phyloP scores from a whole-genome alignment of 1,284 basidiomycete species.

The Cystobasidium pallidum region DNA sequence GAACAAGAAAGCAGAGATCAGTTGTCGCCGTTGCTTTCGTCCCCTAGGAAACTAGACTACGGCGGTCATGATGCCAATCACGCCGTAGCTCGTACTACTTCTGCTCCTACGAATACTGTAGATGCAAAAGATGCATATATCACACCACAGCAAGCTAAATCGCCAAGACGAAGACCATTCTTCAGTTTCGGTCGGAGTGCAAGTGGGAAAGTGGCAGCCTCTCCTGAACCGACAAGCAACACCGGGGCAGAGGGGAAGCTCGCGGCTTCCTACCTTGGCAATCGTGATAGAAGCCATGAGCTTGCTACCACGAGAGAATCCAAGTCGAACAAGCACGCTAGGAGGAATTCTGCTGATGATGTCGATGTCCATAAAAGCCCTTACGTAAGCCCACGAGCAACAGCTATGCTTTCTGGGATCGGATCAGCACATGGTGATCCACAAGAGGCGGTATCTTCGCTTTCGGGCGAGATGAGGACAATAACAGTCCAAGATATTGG shows the following conservation, averaged over 20 bases:
- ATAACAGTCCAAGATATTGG: background rate
- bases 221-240: background rate
- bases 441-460: background rate
- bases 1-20: conserved; percentile 23
- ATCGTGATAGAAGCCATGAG: background rate
- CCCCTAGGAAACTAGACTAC: conserved; percentile 5
- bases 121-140: background rate
- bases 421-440: background rate
- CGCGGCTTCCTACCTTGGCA: background rate
- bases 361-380: background rate
- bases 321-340: background rate
- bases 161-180: conserved; percentile 25
- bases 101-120: background rate
- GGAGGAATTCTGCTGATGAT: background rate
- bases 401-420: background rate
- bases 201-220: background rate
- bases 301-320: background rate
- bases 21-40: background rate
- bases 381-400: background rate
- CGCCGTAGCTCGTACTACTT: background rate
- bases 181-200: conserved; percentile 3
- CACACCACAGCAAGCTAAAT: background rate
- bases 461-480: background rate
- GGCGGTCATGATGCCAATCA: background rate
- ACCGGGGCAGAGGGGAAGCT: background rate